These are phyloP conservation scores for Eucalyptus curtisii DNA, from an alignment of 345 rosid genomes.

Conservation along the genomic window DNA sequence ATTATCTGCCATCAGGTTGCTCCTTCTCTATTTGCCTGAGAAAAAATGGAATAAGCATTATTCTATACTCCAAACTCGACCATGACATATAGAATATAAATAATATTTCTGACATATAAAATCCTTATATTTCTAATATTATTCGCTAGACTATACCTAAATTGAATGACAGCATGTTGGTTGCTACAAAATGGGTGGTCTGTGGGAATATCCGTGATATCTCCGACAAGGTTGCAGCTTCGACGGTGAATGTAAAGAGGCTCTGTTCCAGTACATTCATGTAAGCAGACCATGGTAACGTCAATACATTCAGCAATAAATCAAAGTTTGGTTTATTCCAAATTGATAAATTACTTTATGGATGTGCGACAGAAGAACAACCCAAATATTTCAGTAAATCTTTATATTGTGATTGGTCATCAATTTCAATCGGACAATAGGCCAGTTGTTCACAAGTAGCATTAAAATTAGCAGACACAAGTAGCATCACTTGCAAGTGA, in stretches of 20 bases:
- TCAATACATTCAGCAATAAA: not conserved
- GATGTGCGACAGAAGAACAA: not conserved
- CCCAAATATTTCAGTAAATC: not conserved
- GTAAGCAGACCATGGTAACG: not conserved
- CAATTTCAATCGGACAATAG: not conserved
- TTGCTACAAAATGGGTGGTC: conserved; percentile 99
- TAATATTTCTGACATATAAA: not conserved
- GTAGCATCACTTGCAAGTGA: not conserved
- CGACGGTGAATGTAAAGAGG: conserved; percentile 90
- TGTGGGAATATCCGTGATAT: conserved; percentile 85
- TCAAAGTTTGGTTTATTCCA: not conserved
- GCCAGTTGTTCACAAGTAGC: not conserved
- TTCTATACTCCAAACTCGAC: not conserved
- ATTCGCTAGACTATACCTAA: conserved; percentile 21
- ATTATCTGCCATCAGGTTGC: conserved; percentile 55
- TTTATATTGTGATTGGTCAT: not conserved
- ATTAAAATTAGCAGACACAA: not conserved
- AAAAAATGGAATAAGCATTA: not conserved
- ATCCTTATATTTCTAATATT: not conserved
- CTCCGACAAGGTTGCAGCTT: conserved; percentile 92
- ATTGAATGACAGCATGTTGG: conserved; percentile 95
- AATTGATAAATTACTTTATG: not conserved
- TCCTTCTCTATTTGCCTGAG: conserved; percentile 69
- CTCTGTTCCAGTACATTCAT: conserved; percentile 27
- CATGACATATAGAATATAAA: not conserved